A percentile compares a stretch with the other conserved stretches of the same genome.
These are phyloP conservation scores for Nyctanthes arbortristis DNA, from an alignment of 257 asterid species.

Conservation along the genomic window DNA sequence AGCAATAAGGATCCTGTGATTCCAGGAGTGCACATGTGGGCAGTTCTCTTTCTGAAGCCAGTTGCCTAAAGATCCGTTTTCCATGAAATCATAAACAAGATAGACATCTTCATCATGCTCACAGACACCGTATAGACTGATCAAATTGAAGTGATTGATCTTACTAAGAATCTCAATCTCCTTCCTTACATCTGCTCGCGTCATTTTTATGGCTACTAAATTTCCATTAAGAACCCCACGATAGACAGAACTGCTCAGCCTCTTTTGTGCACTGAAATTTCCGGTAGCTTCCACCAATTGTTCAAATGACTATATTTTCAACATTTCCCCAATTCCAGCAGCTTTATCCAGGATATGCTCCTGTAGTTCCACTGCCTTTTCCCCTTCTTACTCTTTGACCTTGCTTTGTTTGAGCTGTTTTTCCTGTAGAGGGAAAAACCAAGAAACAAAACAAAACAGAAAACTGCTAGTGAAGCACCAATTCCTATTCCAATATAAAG, in stretches of 20 bases:
- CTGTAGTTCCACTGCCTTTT: conserved; percentile 26
- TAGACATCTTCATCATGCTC: conserved; percentile 37
- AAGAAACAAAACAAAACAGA: conserved; percentile 35
- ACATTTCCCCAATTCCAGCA: conserved; percentile 33
- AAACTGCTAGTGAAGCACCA: conserved; percentile 48
- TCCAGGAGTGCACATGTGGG: conserved; percentile 49
- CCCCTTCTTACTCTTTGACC: conserved; percentile 10
- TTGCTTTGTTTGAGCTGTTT: neutral
- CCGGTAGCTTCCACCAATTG: conserved; percentile 57
- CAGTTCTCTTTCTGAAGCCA: conserved; percentile 46
- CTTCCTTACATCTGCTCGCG: conserved; percentile 36
- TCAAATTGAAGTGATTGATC: conserved; percentile 63
- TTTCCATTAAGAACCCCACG: conserved; percentile 54
- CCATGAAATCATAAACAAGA: conserved; percentile 67
- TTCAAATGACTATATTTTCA: conserved; percentile 44
- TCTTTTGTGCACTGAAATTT: conserved; percentile 40
- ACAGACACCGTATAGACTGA: conserved; percentile 62
- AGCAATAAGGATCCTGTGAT: conserved; percentile 50
- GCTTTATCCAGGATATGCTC: conserved; percentile 38
- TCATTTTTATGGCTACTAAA: conserved; percentile 42
- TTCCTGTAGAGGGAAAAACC: conserved; percentile 24
- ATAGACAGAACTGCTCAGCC: conserved; percentile 40
- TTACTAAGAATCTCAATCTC: conserved; percentile 56
- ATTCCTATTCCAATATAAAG: conserved; percentile 42
- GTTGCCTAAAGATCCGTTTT: conserved; percentile 53